A percentile compares a stretch with the other conserved stretches of the same genome.
Conservation (phyloP, 371 early-diverging fungal genomes). For the Rhizopus sp. region DNA sequence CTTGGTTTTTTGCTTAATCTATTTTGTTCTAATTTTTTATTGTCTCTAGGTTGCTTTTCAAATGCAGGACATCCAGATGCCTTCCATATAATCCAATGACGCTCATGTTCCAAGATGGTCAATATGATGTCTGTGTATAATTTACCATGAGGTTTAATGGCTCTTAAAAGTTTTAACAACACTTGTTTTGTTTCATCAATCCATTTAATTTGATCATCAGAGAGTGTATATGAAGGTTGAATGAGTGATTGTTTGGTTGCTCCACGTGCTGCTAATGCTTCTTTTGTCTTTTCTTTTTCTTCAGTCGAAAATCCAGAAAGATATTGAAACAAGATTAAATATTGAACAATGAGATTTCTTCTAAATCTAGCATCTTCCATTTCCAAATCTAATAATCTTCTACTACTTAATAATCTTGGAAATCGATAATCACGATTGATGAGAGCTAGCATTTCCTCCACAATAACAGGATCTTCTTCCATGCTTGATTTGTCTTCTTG, state of each 20-base stretch:
- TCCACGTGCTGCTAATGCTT: constrained; percentile 30
- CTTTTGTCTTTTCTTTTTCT: constrained; percentile 42
- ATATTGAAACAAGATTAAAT: constrained; percentile 73
- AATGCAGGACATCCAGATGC: constrained; percentile 49
- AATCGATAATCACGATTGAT: constrained; percentile 58
- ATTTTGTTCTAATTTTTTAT: constrained; percentile 21
- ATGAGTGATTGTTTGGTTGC: constrained; percentile 37
- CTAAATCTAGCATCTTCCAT: constrained; percentile 69
- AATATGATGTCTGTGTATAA: constrained; percentile 44
- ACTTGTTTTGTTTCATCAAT: constrained; percentile 23
- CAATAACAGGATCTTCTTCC: constrained; percentile 35
- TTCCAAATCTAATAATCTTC: constrained; percentile 72
- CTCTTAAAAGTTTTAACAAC: constrained; percentile 26
- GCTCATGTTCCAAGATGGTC: constrained; percentile 41
- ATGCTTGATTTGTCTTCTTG: too few relatives aligned
- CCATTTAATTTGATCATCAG: constrained; percentile 44
- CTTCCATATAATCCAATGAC: constrained; percentile 54
- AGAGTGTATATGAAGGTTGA: constrained; percentile 31
- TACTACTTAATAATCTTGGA: constrained; percentile 75
- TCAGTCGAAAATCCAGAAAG: constrained; percentile 40
- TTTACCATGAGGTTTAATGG: constrained; percentile 49
- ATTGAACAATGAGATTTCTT: constrained; percentile 79
- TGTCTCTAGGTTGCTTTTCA: constrained; percentile 39
- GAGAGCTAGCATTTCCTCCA: constrained; percentile 32
- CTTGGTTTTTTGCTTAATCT: constrained; percentile 23